Conservation (phyloP, 352 stramenopile genomes). For the Phytophthora sp. region DNA sequence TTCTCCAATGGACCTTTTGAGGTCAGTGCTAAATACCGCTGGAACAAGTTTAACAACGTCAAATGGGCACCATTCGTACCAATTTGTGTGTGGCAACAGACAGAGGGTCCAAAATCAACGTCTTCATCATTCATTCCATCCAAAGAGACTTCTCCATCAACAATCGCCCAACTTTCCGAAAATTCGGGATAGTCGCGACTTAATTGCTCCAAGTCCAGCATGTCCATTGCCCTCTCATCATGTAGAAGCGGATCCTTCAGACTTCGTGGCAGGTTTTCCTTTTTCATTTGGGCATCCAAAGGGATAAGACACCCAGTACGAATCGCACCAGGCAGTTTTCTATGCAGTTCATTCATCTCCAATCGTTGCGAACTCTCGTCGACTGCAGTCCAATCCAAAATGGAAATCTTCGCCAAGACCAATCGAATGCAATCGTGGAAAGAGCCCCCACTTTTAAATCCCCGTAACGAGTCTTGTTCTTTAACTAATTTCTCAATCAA, state of each 20-base stretch:
- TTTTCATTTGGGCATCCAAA: slow-evolving; percentile 19
- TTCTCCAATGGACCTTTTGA: slow-evolving; percentile 33
- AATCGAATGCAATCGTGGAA: slow-evolving; percentile 78
- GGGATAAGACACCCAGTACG: slow-evolving; percentile 39
- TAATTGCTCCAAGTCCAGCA: slow-evolving; percentile 23
- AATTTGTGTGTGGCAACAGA: slow-evolving; percentile 7
- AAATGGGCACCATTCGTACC: slow-evolving; percentile 1
- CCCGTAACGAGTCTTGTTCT: slow-evolving; percentile 22
- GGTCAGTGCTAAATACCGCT: slow-evolving; percentile 29
- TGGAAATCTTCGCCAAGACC: slow-evolving; percentile 76
- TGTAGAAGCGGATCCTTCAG: slow-evolving; percentile 29
- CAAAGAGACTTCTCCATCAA: slow-evolving; percentile 23
- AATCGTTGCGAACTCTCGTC: slow-evolving; percentile 54
- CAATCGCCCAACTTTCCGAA: slow-evolving; percentile 21
- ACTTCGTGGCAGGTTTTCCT: slow-evolving; percentile 11
- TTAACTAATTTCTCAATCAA: slow-evolving; percentile 44
- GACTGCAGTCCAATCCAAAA: slow-evolving; percentile 78
- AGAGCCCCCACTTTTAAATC: slow-evolving; percentile 49
- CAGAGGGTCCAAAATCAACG: slow-evolving; percentile 36
- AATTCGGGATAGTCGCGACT: slow-evolving; percentile 30
- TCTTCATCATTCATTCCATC: slow-evolving; percentile 30
- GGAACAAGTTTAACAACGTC: slow-evolving; percentile 26
- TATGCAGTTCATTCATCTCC: slow-evolving; percentile 37
- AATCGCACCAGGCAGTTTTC: slow-evolving; percentile 36
- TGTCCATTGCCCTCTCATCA: neutral